A percentile compares a stretch with the other conserved stretches of the same genome.
phyloP scores from a whole-genome alignment of 306 rosid species.

The Acmispon strigosus region DNA sequence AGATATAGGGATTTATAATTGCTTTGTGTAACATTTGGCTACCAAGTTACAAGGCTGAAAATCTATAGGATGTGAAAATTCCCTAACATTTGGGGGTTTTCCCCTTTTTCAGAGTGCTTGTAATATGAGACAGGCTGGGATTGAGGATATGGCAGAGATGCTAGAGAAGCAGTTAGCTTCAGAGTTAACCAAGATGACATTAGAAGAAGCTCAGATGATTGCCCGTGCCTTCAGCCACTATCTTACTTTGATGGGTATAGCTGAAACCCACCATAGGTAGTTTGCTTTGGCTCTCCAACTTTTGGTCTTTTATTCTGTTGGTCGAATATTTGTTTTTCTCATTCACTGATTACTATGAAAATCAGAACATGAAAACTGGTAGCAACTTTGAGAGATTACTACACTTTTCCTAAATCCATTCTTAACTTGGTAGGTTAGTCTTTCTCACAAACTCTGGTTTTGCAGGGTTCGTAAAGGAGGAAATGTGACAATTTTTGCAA shows the following conservation, averaged over 20 bases:
- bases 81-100: not conserved
- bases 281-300: not conserved
- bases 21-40: not conserved
- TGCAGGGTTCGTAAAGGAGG: conserved; percentile 70
- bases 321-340: not conserved
- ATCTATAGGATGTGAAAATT: not conserved
- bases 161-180: conserved; percentile 80
- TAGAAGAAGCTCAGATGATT: conserved; percentile 67
- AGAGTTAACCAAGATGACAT: conserved; percentile 63
- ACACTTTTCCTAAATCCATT: not conserved
- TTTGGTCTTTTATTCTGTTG: not conserved
- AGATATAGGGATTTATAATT: not conserved
- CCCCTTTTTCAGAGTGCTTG: conserved; percentile 53
- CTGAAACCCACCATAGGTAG: conserved; percentile 89
- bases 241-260: conserved; percentile 80
- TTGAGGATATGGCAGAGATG: conserved; percentile 63
- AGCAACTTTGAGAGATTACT: not conserved
- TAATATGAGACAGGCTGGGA: conserved; percentile 77
- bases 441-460: conserved; percentile 2
- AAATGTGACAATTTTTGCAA: conserved; percentile 40
- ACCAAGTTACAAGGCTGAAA: not conserved
- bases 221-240: conserved; percentile 88
- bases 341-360: not conserved
- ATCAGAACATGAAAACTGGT: not conserved
- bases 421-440: not conserved